Base-by-base conservation (phyloP, 148 eudicot genomes). In the Amaranthus cruentus region DNA sequence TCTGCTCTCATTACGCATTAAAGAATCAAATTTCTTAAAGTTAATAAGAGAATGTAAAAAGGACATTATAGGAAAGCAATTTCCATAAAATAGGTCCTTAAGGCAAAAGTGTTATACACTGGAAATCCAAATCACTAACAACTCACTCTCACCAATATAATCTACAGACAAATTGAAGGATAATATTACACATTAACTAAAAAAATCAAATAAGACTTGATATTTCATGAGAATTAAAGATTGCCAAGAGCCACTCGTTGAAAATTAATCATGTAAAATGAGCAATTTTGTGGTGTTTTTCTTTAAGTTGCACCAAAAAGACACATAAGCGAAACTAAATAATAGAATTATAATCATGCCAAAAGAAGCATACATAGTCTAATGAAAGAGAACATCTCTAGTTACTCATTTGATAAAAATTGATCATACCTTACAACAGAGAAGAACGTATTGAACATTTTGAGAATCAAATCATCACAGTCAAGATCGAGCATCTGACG, bases 361-460 rank as follows among this genome's bases (percentile, higher is more conserved):
- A 66, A 56, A 49, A 46, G 47, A 10, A 6, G 14, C 13, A 54
- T 47, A n/a, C 62, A 58, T 42, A 54, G 21, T 9, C 44, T 55
- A 64, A 56, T 28, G 14, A 58, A 14, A 50, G 38, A 47, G 21
- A 63, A 71, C 58, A 48, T 28, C 60, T 54, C 9, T 55, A 55
- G 18, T 63, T 21, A 18, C 13, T 6, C 8, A 74, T 42, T 55
- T n/a, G 65, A 14, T 7, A 28, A 59, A 66, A 62, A 68, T 55
- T 57, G 62, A 7, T 55, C 56, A 66, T 71, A 88, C 97, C 92
- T 89, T 60, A 86, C 74, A 65, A 89, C 88, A 80, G 80, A 76
- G 76, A 91, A 94, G 69, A 94, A 91, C 61, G 81, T 82, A 18
- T 80, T 81, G 77, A 94, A 90, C 93, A 90, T 89, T 74, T 89